These are phyloP conservation scores for Drechslerella dactyloides DNA, from an alignment of 2,329 filamentous ascomycete genomes.

Conservation along the genomic window DNA sequence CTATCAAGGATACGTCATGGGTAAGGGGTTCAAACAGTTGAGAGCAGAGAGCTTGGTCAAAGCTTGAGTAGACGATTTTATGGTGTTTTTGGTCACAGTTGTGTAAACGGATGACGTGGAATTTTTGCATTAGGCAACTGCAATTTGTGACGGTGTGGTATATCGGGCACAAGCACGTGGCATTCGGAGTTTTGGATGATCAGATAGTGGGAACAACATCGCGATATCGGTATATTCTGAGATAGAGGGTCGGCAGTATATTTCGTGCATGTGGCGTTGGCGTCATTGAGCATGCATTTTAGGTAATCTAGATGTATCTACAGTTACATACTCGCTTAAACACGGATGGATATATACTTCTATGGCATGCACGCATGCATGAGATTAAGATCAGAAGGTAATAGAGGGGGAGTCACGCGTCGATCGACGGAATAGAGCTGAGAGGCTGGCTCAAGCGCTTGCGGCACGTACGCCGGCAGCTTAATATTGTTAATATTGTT, in stretches of 20 bases:
- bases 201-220: neutral
- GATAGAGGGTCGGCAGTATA: too few relatives aligned
- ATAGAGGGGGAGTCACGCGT: too few relatives aligned
- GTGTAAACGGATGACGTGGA: neutral
- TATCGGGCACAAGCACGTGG: neutral
- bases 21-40: conserved; percentile 53
- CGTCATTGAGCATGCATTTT: too few relatives aligned
- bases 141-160: neutral
- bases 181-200: neutral
- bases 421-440: neutral
- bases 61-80: neutral
- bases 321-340: too few relatives aligned
- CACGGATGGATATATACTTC: neutral
- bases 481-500: too few relatives aligned
- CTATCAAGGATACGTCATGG: conserved; percentile 85
- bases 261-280: too few relatives aligned
- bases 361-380: neutral
- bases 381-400: too few relatives aligned
- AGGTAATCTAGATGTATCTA: too few relatives aligned
- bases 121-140: neutral
- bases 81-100: too few relatives aligned
- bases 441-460: neutral
- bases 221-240: too few relatives aligned
- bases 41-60: conserved; percentile 45
- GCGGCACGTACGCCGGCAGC: too few relatives aligned